Percentiles rank a stretch among this genome's conserved stretches.
phyloP scores from a whole-genome alignment of 148 eudicot species.

The Diospyros kaki region DNA sequence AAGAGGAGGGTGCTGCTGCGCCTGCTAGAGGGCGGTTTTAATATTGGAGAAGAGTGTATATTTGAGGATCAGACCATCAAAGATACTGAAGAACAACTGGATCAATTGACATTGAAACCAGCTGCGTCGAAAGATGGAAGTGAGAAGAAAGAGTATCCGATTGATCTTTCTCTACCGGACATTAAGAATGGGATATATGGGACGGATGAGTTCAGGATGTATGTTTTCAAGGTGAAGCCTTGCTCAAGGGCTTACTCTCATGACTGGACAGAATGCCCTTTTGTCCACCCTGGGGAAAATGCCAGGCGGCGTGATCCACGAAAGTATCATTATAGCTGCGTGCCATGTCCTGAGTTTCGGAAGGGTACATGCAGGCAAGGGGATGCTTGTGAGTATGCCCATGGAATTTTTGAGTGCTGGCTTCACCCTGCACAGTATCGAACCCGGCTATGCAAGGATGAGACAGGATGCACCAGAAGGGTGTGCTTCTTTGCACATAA shows the following conservation, averaged over 20 bases:
- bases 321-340: constrained; percentile 79
- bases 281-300: constrained; percentile 95
- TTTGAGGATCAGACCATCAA: constrained; percentile 22
- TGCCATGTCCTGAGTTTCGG: constrained; percentile 91
- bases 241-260: constrained; percentile 97
- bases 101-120: constrained; percentile 26
- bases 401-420: constrained; percentile 98
- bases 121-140: constrained; percentile 31
- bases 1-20: constrained; percentile 54
- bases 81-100: constrained; percentile 11
- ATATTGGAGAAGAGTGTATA: constrained; percentile 24
- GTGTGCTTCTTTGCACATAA: constrained; percentile 97
- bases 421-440: constrained; percentile 94
- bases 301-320: constrained; percentile 93
- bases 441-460: constrained; percentile 92
- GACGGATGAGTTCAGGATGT: constrained; percentile 95
- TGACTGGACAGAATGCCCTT: constrained; percentile 99
- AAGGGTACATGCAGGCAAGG: constrained; percentile 73
- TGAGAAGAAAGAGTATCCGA: constrained; percentile 79
- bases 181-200: constrained; percentile 82
- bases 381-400: constrained; percentile 89
- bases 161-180: constrained; percentile 85
- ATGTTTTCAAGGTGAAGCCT: constrained; percentile 81
- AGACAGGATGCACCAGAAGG: constrained; percentile 59
- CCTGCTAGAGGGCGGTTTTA: constrained; percentile 37